These are phyloP conservation scores for Cyanodermella asteris DNA, from an alignment of 2,329 filamentous ascomycete genomes.

Conservation along the genomic window DNA sequence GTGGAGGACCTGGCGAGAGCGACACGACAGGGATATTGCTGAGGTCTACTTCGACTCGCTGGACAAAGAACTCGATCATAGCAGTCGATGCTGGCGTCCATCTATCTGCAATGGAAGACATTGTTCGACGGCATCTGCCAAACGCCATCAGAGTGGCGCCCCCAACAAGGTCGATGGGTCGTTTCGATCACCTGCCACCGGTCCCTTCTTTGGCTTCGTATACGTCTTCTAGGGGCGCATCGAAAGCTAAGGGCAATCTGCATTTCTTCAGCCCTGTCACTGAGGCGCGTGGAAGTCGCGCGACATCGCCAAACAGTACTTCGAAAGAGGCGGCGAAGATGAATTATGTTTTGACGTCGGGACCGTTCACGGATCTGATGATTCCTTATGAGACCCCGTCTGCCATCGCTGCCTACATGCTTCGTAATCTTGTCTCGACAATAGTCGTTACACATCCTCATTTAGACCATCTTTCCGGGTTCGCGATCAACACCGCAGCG, in stretches of 20 bases:
- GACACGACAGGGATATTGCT: constrained; percentile 80
- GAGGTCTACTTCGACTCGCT: constrained; percentile 54
- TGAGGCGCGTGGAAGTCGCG: no score
- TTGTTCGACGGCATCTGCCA: constrained; percentile 38
- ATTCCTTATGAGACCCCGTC: constrained; percentile 43
- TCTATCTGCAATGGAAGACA: constrained; percentile 60
- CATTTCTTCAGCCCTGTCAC: no score
- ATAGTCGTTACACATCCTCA: constrained; percentile 95
- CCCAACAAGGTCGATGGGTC: no score
- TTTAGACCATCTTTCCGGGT: constrained; percentile 76
- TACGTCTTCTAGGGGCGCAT: background rate
- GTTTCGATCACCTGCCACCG: no score
- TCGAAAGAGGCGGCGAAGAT: no score
- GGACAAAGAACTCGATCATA: constrained; percentile 62
- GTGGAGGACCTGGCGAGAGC: constrained; percentile 74
- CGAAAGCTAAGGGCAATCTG: no score
- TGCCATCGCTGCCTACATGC: constrained; percentile 64
- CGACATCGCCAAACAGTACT: no score
- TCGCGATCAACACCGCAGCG: constrained; percentile 82
- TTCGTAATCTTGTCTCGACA: constrained; percentile 59
- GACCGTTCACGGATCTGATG: constrained; percentile 61
- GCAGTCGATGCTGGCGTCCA: constrained; percentile 91
- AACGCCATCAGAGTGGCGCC: no score
- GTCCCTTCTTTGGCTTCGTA: background rate
- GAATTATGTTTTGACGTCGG: constrained; percentile 27